These are phyloP conservation scores for Chalciporus pseudorubinellus DNA, from an alignment of 768 basidiomycete species.

Conservation along the genomic window DNA sequence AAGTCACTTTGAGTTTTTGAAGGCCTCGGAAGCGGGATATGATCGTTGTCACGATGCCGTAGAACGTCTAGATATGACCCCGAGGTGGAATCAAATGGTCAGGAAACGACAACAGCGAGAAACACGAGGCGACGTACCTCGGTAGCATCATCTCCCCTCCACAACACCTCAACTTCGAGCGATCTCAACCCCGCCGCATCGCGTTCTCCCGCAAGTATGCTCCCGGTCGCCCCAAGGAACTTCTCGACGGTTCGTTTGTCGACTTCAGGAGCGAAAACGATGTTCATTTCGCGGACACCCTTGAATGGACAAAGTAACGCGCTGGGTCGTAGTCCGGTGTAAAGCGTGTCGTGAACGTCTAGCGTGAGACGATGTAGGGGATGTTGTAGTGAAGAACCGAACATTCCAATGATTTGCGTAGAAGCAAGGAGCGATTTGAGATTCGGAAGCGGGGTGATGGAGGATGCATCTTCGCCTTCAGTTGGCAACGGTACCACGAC, in stretches of 20 bases:
- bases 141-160: constrained; percentile 28
- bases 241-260: constrained; percentile 34
- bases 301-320: constrained; percentile 24
- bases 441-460: constrained; percentile 16
- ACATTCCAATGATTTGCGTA: constrained; percentile 19
- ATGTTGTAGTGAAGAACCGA: constrained; percentile 17
- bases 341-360: constrained; percentile 28
- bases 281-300: constrained; percentile 29
- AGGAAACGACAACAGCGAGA: not conserved
- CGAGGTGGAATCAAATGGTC: not conserved
- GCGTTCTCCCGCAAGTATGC: constrained; percentile 15
- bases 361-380: constrained; percentile 23
- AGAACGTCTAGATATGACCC: constrained; percentile 19
- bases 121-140: constrained; percentile 15
- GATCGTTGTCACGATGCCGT: constrained; percentile 29
- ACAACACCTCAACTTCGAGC: constrained; percentile 29
- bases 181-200: constrained; percentile 13
- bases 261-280: constrained; percentile 31
- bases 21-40: constrained; percentile 32
- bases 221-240: constrained; percentile 27
- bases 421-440: constrained; percentile 30
- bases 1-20: constrained; percentile 29
- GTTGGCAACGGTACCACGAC: not conserved
- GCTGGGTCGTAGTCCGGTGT: constrained; percentile 29
- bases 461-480: not conserved